Base-by-base conservation (phyloP, 1,139 yeast species). In the Pneumocystis carinii region DNA sequence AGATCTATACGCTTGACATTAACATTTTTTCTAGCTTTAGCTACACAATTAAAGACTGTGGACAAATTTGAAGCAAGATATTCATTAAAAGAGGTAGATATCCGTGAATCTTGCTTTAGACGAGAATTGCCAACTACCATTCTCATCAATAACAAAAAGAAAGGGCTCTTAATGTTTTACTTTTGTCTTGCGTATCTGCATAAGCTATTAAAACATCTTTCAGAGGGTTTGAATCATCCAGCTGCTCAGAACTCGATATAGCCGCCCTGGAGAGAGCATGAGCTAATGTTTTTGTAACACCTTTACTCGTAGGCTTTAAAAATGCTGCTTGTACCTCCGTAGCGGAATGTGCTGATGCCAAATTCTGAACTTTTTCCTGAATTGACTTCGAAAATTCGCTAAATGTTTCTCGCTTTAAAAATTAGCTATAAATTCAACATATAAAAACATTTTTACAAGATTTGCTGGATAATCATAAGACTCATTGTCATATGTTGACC, bases 381-480 rank as follows among this genome's bases (percentile, higher is more conserved):
- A 88, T 80, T 67, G 81, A 82, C 74, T 84, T 84, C 63, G 90
- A 84, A 67, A 88, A 81, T 68, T 87, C 94, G 62, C 80, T 79
- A 68, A 88, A 81, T 24, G 92, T 84, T 72, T 88, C 96, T 70
- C 75, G 71, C 68, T 67, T 36, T 10, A 35, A 60, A 37, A 2
- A 19, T 15, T 15, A 19, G 15, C 32, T 12, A 48, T 48, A 24
- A 48, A 24, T 48, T 14, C 56, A 36, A 37, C 1, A 53, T 38
- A 3, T 29, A 35, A 10, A n/a, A 3, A 32, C n/a, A 36, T 3
- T 55, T 68, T 15, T 62, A 72, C 69, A 65, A 82, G 73, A 71
- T 86, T 85, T 64, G 84, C 82, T n/a, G 96, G 96, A 73, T 88
- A 88, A 74, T 89, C 96, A 74, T 89, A 88, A 64, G 86, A 80